Percentiles rank a stretch among this genome's conserved stretches.
Conservation (phyloP, 1,284 basidiomycete genomes). For the Puccinia horiana region DNA sequence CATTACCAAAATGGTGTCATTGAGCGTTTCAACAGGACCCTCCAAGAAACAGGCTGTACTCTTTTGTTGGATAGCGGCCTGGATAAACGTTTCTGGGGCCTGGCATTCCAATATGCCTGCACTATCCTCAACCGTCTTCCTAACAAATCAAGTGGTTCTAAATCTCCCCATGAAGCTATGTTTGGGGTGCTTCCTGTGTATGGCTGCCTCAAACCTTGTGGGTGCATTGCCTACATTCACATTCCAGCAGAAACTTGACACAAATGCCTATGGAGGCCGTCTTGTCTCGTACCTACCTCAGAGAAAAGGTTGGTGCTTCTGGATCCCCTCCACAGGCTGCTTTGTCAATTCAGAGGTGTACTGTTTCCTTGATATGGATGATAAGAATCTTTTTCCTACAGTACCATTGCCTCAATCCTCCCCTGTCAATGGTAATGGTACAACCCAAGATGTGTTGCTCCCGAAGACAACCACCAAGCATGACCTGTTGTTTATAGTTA, state of each 20-base stretch:
- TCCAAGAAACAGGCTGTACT: constrained; percentile 5
- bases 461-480: not conserved
- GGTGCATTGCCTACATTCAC: not conserved
- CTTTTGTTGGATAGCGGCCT: not conserved
- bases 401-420: too few species aligned
- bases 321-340: not conserved
- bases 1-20: constrained; percentile 23
- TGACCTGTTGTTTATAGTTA: not conserved
- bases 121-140: not conserved
- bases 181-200: not conserved
- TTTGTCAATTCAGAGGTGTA: constrained; percentile 10
- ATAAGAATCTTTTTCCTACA: not conserved
- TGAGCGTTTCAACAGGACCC: constrained; percentile 7
- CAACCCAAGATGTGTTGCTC: not conserved
- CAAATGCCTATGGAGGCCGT: not conserved
- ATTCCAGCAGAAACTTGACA: constrained; percentile 15
- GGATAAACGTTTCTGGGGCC: constrained; percentile 3
- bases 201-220: not conserved
- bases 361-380: not conserved
- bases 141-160: not conserved
- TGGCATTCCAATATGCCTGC: constrained; percentile 2
- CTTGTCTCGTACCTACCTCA: not conserved
- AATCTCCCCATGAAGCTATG: not conserved
- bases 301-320: constrained; percentile 22
- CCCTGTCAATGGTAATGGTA: too few species aligned